Evolutionary conservation across 2,329 filamentous ascomycete species (phyloP).

Genomic region (Ophiostoma sp.): DNA sequence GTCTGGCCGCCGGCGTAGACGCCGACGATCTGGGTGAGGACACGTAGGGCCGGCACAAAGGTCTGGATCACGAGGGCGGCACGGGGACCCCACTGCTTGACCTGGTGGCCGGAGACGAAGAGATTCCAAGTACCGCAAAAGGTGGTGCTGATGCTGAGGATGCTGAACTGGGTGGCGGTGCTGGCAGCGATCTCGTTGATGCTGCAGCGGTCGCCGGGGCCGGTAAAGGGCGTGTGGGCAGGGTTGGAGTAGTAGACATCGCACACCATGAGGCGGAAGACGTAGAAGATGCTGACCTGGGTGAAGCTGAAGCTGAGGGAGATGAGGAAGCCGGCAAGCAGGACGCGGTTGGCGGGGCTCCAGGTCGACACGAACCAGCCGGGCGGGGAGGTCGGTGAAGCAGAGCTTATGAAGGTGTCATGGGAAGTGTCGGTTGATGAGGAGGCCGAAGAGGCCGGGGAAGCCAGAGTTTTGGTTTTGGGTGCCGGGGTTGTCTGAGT

Average conservation of each 20-base stretch:
- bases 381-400: neutral
- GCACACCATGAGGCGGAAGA: constrained; percentile 67
- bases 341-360: constrained; percentile 40
- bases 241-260: constrained; percentile 57
- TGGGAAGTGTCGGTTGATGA: neutral
- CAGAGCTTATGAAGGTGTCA: neutral
- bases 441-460: neutral
- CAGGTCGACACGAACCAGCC: constrained; percentile 20
- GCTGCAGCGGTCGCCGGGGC: constrained; percentile 50
- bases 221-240: constrained; percentile 46
- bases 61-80: constrained; percentile 57
- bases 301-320: constrained; percentile 47
- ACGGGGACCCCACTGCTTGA: constrained; percentile 61
- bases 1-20: constrained; percentile 54
- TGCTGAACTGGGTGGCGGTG: constrained; percentile 58
- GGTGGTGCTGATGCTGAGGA: constrained; percentile 62
- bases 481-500: too few species aligned
- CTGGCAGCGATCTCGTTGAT: constrained; percentile 58
- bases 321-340: constrained; percentile 56
- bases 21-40: constrained; percentile 59
- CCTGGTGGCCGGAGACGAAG: constrained; percentile 60
- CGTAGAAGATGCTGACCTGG: constrained; percentile 51
- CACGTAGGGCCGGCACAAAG: constrained; percentile 57
- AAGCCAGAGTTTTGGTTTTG: too few species aligned
- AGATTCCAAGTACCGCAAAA: constrained; percentile 61